Percentiles rank a stretch among this genome's conserved stretches.
Evolutionary conservation across 495 filamentous ascomycete genomes (phyloP).

Genomic region (Aspergillus biplanus): DNA sequence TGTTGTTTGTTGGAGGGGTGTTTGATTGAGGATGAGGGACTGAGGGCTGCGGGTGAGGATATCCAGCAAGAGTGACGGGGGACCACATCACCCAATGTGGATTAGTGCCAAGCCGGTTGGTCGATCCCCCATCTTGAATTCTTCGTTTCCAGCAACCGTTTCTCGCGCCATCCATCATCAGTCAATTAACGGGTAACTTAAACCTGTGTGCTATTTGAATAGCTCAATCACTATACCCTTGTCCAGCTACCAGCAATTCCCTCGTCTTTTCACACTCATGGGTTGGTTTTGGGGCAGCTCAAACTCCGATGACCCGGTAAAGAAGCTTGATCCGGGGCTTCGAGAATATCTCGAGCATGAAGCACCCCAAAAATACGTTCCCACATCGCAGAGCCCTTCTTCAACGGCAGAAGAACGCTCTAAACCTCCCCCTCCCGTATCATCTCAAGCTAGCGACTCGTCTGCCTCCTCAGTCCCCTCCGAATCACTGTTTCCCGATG

Average conservation of each 20-base stretch:
- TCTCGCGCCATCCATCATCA: background rate
- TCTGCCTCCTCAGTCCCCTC: slow-evolving; percentile 55
- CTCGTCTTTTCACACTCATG: slow-evolving; percentile 27
- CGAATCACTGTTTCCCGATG: slow-evolving; percentile 71
- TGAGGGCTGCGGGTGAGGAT: slow-evolving; percentile 5
- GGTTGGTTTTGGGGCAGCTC: slow-evolving; percentile 72
- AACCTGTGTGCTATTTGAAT: background rate
- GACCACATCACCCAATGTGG: slow-evolving; percentile 22
- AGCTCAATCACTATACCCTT: background rate
- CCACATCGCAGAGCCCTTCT: slow-evolving; percentile 30
- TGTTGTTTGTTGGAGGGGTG: slow-evolving; percentile 1
- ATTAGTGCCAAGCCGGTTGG: slow-evolving; percentile 22
- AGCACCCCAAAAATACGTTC: slow-evolving; percentile 75
- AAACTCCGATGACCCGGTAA: slow-evolving; percentile 68
- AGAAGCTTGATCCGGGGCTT: slow-evolving; percentile 80
- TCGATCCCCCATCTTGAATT: background rate
- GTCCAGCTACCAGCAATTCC: background rate
- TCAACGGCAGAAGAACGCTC: slow-evolving; percentile 21
- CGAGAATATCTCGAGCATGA: slow-evolving; percentile 85
- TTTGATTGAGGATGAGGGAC: slow-evolving; percentile 11
- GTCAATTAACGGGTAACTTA: background rate
- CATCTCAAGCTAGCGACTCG: slow-evolving; percentile 26
- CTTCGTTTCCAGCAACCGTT: background rate
- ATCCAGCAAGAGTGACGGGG: slow-evolving; percentile 2
- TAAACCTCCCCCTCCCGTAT: slow-evolving; percentile 25